Conservation (phyloP, 306 rosid species). For the Trichosanthes truncata region DNA sequence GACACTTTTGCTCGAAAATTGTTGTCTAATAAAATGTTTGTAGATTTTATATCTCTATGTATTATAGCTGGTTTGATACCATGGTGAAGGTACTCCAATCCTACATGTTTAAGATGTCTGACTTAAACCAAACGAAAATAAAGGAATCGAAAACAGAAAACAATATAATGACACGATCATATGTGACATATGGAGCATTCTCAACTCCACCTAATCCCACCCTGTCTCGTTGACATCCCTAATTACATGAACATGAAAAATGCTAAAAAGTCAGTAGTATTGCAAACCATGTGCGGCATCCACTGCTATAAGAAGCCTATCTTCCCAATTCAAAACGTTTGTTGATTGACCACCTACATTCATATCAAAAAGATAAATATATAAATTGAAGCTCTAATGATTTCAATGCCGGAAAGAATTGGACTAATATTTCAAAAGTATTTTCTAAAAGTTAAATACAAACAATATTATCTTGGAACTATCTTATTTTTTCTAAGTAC, state of each 20-base stretch:
- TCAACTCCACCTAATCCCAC: no score
- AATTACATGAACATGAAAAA: not conserved
- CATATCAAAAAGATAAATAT: not conserved
- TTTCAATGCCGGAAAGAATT: not conserved
- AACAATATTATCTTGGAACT: no score
- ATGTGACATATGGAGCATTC: no score
- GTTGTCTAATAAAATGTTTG: conserved; percentile 9
- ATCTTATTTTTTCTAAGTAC: no score
- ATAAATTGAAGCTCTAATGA: no score
- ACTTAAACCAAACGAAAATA: not conserved
- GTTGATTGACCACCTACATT: not conserved
- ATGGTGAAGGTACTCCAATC: conserved; percentile 13
- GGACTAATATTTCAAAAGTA: no score
- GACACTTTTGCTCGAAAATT: conserved; percentile 8
- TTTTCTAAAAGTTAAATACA: no score
- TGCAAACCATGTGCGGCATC: conserved; percentile 11
- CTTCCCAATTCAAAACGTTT: conserved; percentile 2
- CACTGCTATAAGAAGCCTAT: conserved; percentile 7
- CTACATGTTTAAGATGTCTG: not conserved
- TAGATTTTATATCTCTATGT: conserved; percentile 7
- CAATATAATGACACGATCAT: no score
- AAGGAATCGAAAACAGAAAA: not conserved
- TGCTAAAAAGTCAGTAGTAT: no score
- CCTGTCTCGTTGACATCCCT: no score
- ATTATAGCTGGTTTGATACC: conserved; percentile 9